These are phyloP conservation scores for Viola pubescens DNA, from an alignment of 441 rosid genomes.

Conservation along the genomic window DNA sequence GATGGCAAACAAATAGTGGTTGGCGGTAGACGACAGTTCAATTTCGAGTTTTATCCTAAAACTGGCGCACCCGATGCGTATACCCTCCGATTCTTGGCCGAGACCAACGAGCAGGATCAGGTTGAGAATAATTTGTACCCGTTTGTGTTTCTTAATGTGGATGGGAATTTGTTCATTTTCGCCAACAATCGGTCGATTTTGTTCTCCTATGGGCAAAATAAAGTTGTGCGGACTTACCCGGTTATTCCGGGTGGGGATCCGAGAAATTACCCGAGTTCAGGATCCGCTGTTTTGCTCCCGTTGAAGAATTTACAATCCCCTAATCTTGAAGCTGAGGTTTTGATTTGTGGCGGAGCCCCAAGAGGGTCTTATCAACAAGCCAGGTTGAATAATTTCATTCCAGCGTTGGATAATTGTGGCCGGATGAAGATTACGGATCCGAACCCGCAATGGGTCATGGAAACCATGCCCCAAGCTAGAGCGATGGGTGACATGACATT, in stretches of 20 bases:
- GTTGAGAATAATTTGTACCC: slow-evolving; percentile 81
- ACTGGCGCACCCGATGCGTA: slow-evolving; percentile 10
- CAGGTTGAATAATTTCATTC: slow-evolving; percentile 22
- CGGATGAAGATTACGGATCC: slow-evolving; percentile 44
- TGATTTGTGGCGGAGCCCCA: slow-evolving; percentile 88
- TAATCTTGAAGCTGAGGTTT: slow-evolving; percentile 41
- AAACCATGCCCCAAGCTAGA: slow-evolving; percentile 62
- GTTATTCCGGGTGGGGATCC: slow-evolving; percentile 54
- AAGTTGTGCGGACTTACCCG: slow-evolving; percentile 49
- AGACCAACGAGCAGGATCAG: slow-evolving; percentile 35
- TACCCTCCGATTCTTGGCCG: slow-evolving; percentile 38
- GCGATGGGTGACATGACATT: slow-evolving; percentile 82
- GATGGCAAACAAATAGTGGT: slow-evolving; percentile 60
- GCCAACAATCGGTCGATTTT: slow-evolving; percentile 68
- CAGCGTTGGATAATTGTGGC: slow-evolving; percentile 59
- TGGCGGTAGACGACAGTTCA: slow-evolving; percentile 73
- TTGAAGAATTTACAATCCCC: slow-evolving; percentile 26
- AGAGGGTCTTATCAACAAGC: slow-evolving; percentile 31
- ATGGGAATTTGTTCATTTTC: slow-evolving; percentile 71
- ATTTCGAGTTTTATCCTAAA: slow-evolving; percentile 55
- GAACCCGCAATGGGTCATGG: slow-evolving; percentile 63
- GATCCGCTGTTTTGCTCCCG: slow-evolving; percentile 75
- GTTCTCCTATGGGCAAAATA: slow-evolving; percentile 38
- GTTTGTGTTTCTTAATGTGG: slow-evolving; percentile 59
- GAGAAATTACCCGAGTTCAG: slow-evolving; percentile 77